Evolutionary conservation across 1,139 yeast species (phyloP).

Genomic region (Suhomyces guaymorum): DNA sequence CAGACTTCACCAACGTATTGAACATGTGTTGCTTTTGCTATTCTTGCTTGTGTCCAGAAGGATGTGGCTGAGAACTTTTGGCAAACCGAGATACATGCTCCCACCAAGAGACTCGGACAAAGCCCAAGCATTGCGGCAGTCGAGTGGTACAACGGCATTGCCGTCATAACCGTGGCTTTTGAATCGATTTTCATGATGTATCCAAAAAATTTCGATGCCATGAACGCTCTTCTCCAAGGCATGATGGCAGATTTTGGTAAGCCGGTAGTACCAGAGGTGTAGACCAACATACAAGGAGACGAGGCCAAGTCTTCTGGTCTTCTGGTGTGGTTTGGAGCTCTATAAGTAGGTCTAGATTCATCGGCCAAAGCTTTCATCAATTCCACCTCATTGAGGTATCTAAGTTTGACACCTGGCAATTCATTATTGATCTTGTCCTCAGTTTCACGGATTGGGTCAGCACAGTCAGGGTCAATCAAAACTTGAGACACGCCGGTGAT

Average conservation of each 20-base stretch:
- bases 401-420: conserved; percentile 45
- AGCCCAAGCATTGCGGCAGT: conserved; percentile 90
- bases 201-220: conserved; percentile 74
- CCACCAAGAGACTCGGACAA: conserved; percentile 62
- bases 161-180: conserved; percentile 69
- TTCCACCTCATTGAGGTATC: conserved; percentile 57
- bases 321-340: conserved; percentile 59
- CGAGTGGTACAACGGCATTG: conserved; percentile 96
- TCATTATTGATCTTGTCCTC: conserved; percentile 46
- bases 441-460: conserved; percentile 54
- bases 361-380: conserved; percentile 45
- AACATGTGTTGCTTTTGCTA: conserved; percentile 71
- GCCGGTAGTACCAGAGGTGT: conserved; percentile 95
- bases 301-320: conserved; percentile 57
- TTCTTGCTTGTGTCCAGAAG: conserved; percentile 87
- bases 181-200: conserved; percentile 61
- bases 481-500: conserved; percentile 66
- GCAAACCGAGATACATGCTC: conserved; percentile 77
- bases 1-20: conserved; percentile 98
- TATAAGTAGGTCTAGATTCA: conserved; percentile 49
- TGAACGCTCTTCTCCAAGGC: conserved; percentile 81
- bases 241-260: conserved; percentile 92
- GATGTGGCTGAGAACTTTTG: conserved; percentile 82
- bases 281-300: conserved; percentile 72
- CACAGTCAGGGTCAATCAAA: conserved; percentile 74